A percentile compares a stretch with the other conserved stretches of the same genome.
Conservation (phyloP, 768 basidiomycete genomes). For the Pleurotus ostreatus region DNA sequence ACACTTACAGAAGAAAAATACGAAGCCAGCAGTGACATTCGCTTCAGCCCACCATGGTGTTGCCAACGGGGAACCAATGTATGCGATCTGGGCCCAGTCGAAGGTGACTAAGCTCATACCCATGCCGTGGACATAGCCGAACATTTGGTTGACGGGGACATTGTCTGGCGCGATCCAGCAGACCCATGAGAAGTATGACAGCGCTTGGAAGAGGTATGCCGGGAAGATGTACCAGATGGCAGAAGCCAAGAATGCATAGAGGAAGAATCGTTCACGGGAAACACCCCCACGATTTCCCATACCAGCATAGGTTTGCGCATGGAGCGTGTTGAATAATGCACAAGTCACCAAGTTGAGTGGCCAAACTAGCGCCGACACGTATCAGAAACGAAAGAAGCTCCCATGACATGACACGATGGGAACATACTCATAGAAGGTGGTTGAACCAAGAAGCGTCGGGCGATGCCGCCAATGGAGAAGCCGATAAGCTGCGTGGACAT, state of each 20-base stretch:
- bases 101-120: conserved; percentile 76
- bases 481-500: conserved; percentile 77
- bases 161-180: conserved; percentile 70
- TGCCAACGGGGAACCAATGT: conserved; percentile 51
- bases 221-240: conserved; percentile 64
- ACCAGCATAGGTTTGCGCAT: conserved; percentile 67
- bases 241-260: conserved; percentile 55
- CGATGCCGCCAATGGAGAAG: conserved; percentile 73
- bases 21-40: conserved; percentile 26
- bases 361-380: conserved; percentile 60
- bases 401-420: neutral
- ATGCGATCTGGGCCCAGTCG: conserved; percentile 70
- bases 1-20: conserved; percentile 16
- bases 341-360: conserved; percentile 74
- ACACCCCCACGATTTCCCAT: conserved; percentile 64
- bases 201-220: conserved; percentile 67
- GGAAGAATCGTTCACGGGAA: conserved; percentile 75
- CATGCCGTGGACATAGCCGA: conserved; percentile 59
- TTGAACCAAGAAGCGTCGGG: conserved; percentile 72
- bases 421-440: conserved; percentile 62
- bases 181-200: conserved; percentile 58
- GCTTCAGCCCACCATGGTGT: conserved; percentile 65
- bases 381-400: neutral
- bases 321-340: conserved; percentile 76
- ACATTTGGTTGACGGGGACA: conserved; percentile 65